These are phyloP conservation scores for Cytospora mali DNA, from an alignment of 2,329 filamentous ascomycete species.

Conservation along the genomic window DNA sequence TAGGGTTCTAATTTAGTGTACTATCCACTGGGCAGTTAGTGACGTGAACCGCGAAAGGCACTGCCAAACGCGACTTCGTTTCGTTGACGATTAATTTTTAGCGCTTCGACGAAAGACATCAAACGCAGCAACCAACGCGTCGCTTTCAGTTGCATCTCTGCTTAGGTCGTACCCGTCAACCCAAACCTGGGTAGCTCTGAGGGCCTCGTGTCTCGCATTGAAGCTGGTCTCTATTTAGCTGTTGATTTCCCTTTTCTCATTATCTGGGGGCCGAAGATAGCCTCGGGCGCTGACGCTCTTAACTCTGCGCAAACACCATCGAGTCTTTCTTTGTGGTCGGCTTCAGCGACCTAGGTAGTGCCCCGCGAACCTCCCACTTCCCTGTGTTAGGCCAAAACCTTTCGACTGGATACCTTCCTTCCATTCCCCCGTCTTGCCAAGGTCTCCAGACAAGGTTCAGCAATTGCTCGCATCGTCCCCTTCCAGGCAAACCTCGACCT, in stretches of 20 bases:
- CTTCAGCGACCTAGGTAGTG: background rate
- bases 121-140: background rate
- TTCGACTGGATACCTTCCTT: background rate
- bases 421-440: background rate
- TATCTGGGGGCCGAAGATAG: background rate
- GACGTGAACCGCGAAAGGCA: background rate
- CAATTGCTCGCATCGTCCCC: background rate
- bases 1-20: background rate
- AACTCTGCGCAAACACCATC: background rate
- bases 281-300: background rate
- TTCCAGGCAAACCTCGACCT: background rate
- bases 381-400: background rate
- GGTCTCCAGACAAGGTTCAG: background rate
- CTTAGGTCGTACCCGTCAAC: background rate
- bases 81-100: background rate
- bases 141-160: background rate
- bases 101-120: background rate
- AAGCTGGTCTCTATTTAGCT: background rate
- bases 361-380: background rate
- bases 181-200: background rate
- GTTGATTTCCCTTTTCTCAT: background rate
- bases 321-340: background rate
- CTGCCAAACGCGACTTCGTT: background rate
- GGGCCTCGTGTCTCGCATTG: background rate
- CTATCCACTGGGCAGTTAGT: no score